These are phyloP conservation scores for Mycena belliarum DNA, from an alignment of 768 basidiomycete genomes.

Conservation along the genomic window DNA sequence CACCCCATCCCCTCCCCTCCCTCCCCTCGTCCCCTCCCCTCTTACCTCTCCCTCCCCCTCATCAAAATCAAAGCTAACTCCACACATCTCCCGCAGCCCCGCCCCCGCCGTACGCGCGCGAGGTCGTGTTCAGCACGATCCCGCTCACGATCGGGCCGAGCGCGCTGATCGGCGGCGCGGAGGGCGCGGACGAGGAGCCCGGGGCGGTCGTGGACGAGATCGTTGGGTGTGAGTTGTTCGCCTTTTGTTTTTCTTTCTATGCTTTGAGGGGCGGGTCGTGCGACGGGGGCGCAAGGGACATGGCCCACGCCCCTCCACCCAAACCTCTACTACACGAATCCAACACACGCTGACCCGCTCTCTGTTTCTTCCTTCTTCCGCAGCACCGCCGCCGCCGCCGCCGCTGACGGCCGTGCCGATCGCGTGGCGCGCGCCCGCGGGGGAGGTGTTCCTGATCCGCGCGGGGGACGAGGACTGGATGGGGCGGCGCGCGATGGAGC, in stretches of 20 bases:
- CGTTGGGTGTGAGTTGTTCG: constrained; percentile 15
- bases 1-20: too few species aligned
- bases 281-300: too few species aligned
- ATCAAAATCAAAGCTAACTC: too few species aligned
- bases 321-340: too few species aligned
- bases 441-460: constrained; percentile 17
- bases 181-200: background rate
- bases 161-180: constrained; percentile 9
- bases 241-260: background rate
- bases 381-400: background rate
- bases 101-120: background rate
- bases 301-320: too few species aligned
- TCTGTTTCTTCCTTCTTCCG: background rate
- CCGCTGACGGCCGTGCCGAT: constrained; percentile 14
- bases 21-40: background rate
- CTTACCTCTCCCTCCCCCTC: background rate
- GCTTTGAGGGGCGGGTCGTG: too few species aligned
- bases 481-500: constrained; percentile 13
- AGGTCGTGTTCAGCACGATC: constrained; percentile 16
- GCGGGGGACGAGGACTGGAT: constrained; percentile 22
- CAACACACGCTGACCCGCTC: background rate
- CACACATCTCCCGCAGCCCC: background rate
- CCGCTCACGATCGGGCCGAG: constrained; percentile 20
- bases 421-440: constrained; percentile 12
- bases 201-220: constrained; percentile 21